Base-by-base conservation (phyloP, 768 basidiomycete species). In the Lactarius deliciosus region DNA sequence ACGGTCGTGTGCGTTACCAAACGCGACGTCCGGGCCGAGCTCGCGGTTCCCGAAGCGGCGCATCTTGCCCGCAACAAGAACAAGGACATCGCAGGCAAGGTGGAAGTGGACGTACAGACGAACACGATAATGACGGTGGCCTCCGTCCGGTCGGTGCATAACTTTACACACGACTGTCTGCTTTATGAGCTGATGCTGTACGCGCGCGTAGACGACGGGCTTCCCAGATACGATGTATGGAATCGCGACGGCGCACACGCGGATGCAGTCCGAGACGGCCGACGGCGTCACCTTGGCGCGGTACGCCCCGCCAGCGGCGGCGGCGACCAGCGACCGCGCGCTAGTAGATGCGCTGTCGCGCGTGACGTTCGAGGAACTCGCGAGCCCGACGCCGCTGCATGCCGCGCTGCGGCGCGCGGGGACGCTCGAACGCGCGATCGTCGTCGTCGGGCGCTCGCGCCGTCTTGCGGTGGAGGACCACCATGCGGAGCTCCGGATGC, bases 221-320 rank as follows among this genome's bases (percentile, higher is more conserved):
- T 81, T 85, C 71, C 83, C 83, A 0, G 91, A 93, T 73, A 92
- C 91, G 0, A 79, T 89, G 13, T 92, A 94, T 68, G 88, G 85
- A 0, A 81, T 83, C 56, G 77, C 78, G 2, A 85, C 81, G 57
- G 89, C 90, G 0, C 84, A 89, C 68, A 85, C 81, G 28, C 82
- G 83, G 6, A 71, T 96, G 68, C 87, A 89, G 67, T 94, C 91
- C 0, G 89, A 92, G 63, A 92, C 89, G 0, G 94, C 94, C 0
- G 96, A 98, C 74, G 86, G 86, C 68, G 79, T 94, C 58, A 75
- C 82, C 0, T 96, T 94, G 92, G 77, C 77, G 0, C 83, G 80
- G 60, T 94, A 87, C 72, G 81, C 85, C 0, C 66, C 77, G 9
- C 75, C 77, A 0, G 36, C 71, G 4, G 45, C n/a, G n/a, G 10